Conservation (phyloP, 176 grass and related monocot genomes). For the Musa schizocarpa region DNA sequence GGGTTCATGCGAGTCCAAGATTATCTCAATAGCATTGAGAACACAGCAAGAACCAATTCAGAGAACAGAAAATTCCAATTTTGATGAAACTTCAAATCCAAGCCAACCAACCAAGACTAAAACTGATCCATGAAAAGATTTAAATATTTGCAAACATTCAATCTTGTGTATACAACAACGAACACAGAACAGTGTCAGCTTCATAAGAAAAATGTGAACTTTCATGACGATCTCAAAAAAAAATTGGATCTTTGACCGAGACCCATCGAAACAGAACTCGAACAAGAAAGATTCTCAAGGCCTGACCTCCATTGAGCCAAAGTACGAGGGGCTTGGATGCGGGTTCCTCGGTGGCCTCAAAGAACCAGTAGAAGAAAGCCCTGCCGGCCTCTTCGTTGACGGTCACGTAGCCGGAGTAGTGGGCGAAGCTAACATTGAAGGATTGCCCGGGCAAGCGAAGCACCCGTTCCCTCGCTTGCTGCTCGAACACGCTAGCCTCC, state of each 20-base stretch:
- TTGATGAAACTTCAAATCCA: too few species aligned
- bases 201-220: background rate
- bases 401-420: slow-evolving; percentile 79
- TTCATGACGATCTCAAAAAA: background rate
- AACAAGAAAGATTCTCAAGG: background rate
- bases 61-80: background rate
- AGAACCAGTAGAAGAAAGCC: slow-evolving; percentile 97
- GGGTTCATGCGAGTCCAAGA: too few species aligned
- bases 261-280: too few species aligned
- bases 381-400: slow-evolving; percentile 51
- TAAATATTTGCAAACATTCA: background rate
- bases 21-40: too few species aligned
- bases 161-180: background rate
- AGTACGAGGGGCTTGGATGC: slow-evolving; percentile 69
- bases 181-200: background rate
- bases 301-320: slow-evolving; percentile 83
- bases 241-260: background rate
- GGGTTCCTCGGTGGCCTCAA: slow-evolving; percentile 52
- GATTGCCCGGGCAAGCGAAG: slow-evolving; percentile 46
- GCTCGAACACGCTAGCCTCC: slow-evolving; percentile 9
- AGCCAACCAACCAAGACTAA: too few species aligned
- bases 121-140: too few species aligned
- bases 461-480: slow-evolving; percentile 59
- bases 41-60: too few species aligned
- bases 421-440: slow-evolving; percentile 63